phyloP scores from a whole-genome alignment of 129 eudicot genomes.

The Smallanthus sonchifolius region DNA sequence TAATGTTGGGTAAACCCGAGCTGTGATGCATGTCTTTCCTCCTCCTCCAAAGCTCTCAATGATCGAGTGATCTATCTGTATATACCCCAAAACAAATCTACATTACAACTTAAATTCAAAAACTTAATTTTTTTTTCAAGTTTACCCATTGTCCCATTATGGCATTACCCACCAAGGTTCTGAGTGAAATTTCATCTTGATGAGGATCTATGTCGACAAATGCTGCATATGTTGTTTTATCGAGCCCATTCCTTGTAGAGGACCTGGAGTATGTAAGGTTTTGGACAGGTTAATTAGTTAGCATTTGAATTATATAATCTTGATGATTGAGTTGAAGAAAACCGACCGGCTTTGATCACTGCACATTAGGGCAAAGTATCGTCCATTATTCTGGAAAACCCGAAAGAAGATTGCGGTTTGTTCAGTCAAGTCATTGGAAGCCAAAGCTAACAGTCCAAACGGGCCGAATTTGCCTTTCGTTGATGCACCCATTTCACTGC shows the following conservation, averaged over 20 bases:
- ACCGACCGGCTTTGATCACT: conserved; percentile 84
- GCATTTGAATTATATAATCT: neutral
- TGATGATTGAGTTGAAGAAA: neutral
- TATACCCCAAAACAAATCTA: neutral
- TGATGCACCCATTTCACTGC: conserved; percentile 41
- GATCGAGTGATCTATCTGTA: conserved; percentile 73
- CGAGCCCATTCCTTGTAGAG: conserved; percentile 31
- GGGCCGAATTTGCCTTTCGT: conserved; percentile 56
- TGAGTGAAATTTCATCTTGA: conserved; percentile 42
- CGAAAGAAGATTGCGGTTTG: conserved; percentile 68
- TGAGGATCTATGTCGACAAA: conserved; percentile 53
- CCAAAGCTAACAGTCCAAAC: conserved; percentile 71
- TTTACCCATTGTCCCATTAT: too few relatives aligned
- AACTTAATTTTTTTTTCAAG: neutral
- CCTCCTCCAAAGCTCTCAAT: conserved; percentile 66
- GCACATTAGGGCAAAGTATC: conserved; percentile 60
- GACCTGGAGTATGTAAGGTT: conserved; percentile 31
- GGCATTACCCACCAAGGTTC: conserved; percentile 55
- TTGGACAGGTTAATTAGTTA: neutral
- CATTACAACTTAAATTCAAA: neutral
- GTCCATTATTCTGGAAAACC: conserved; percentile 34
- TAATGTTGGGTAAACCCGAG: conserved; percentile 67
- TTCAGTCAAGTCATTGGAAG: conserved; percentile 61
- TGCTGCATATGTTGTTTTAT: conserved; percentile 41
- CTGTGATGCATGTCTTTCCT: conserved; percentile 64